Base-by-base conservation (phyloP, 2,329 filamentous ascomycete species). In the Xylariaceae sp. region DNA sequence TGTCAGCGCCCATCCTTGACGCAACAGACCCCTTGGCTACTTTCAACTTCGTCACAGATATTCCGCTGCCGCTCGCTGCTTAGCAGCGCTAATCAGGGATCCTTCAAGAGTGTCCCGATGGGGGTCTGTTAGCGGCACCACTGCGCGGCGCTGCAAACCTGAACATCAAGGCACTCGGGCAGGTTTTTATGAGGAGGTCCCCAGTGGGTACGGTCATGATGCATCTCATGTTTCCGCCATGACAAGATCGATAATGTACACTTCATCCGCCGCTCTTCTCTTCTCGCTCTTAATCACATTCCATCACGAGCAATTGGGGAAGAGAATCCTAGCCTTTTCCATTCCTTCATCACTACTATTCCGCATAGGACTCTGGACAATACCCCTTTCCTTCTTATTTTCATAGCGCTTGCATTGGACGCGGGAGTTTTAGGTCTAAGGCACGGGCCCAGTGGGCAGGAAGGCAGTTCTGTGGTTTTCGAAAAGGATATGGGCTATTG, bases 341-440 rank as follows among this genome's bases (percentile, higher is more conserved):
- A 26, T 54, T 48, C 49, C 45, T 58, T 53, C 44, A 26, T 54
- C 45, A 50, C 45, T 54, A 48, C 47, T 46, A 26, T 57, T 54
- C 51, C 58, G 55, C 53, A 61, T 62, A 49, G 59, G 57, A 57
- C 59, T 56, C 43, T 49, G 61, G 55, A 66, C 58, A 63, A 66
- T 66, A 66, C 62, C 62, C 63, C 37, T 37, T 36, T 55, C 48
- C 23, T 48, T 55, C 36, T 45, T 27, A n/a, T 53, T 35, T 55
- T 35, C 26, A 39, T 27, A 20, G 48, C 36, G 48, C 53, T 40
- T 53, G 50, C 56, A 61, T 61, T 29, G 52, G 53, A 32, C 37
- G 58, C 23, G 42, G 62, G 62, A 57, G 58, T 63, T 64, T 42
- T 50, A 21, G 27, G 27, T 11, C 40, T 45, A 13, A 24, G 39